phyloP scores from a whole-genome alignment of 1,139 yeast species.

The Zhuliangozyma parablackwelliae region DNA sequence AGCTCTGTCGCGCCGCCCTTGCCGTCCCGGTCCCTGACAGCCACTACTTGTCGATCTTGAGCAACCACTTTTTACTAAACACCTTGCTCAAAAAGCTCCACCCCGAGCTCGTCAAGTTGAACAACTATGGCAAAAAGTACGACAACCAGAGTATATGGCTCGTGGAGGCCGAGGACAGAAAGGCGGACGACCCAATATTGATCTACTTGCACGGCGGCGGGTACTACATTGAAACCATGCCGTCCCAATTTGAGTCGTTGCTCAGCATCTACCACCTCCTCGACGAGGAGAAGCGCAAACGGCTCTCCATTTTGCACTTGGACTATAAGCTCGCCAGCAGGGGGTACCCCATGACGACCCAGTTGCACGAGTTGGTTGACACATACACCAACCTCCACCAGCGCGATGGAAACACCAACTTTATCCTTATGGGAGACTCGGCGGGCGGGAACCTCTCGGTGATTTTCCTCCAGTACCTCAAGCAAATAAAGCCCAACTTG shows the following conservation, averaged over 20 bases:
- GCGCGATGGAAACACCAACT: constrained; percentile 22
- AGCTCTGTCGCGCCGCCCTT: constrained; percentile 7
- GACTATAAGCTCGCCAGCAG: constrained; percentile 36
- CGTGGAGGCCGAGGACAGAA: constrained; percentile 23
- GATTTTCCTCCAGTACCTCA: constrained; percentile 25
- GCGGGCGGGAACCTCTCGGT: constrained; percentile 40
- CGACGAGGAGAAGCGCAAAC: constrained; percentile 20
- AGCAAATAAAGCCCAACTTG: constrained; percentile 7
- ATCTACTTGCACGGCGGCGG: constrained; percentile 45
- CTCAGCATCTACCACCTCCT: constrained; percentile 27
- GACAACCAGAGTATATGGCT: constrained; percentile 37
- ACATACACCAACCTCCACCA: constrained; percentile 25
- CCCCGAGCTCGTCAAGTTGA: constrained; percentile 13
- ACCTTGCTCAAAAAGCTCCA: constrained; percentile 4
- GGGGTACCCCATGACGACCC: constrained; percentile 33
- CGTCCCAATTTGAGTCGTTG: constrained; percentile 29
- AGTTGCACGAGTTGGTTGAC: constrained; percentile 28
- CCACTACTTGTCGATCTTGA: constrained; percentile 2
- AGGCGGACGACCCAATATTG: constrained; percentile 29
- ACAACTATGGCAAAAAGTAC: constrained; percentile 31
- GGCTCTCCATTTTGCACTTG: constrained; percentile 28
- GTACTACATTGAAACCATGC: constrained; percentile 31
- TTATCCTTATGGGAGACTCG: constrained; percentile 37
- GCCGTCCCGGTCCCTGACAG: constrained; percentile 9
- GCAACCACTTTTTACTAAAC: constrained; percentile 4